Conservation (phyloP, 495 filamentous ascomycete genomes). For the Penicillium maclennaniae region DNA sequence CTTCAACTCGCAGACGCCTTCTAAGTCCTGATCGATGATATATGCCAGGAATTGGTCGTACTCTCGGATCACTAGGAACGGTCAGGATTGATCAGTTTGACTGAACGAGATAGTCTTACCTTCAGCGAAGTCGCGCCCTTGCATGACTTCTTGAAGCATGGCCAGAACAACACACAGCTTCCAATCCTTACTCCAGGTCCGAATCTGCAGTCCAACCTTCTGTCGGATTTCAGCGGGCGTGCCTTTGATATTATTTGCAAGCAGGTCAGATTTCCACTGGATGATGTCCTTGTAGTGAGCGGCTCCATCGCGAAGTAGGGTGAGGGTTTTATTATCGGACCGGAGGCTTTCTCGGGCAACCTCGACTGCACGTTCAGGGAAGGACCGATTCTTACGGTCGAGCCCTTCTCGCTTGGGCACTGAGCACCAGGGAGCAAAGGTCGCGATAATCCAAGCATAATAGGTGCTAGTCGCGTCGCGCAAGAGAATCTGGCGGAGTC, state of each 20-base stretch:
- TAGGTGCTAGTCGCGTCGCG: constrained; percentile 57
- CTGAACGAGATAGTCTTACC: constrained; percentile 20
- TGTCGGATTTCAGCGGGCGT: constrained; percentile 44
- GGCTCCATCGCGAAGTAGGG: constrained; percentile 62
- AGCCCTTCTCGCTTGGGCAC: constrained; percentile 41
- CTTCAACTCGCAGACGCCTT: constrained; percentile 47
- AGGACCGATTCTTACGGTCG: constrained; percentile 42
- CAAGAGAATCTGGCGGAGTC: constrained; percentile 49
- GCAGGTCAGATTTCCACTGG: constrained; percentile 47
- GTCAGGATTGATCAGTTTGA: constrained; percentile 10
- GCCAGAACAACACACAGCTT: constrained; percentile 66
- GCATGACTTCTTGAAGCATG: constrained; percentile 61
- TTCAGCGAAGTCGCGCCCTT: constrained; percentile 28
- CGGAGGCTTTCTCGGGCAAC: constrained; percentile 76
- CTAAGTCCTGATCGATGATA: constrained; percentile 38
- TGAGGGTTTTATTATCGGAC: constrained; percentile 65
- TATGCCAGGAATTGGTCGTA: constrained; percentile 47
- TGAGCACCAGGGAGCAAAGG: constrained; percentile 71
- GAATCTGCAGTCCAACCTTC: constrained; percentile 69
- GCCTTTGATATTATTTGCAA: constrained; percentile 24
- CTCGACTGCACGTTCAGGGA: constrained; percentile 50
- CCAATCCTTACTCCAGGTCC: constrained; percentile 77
- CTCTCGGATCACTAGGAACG: constrained; percentile 28
- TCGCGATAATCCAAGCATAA: constrained; percentile 70
- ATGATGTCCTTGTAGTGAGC: constrained; percentile 56